Percentiles rank a stretch among this genome's conserved stretches.
phyloP scores from a whole-genome alignment of 768 basidiomycete genomes.

The Amanita muscaria region DNA sequence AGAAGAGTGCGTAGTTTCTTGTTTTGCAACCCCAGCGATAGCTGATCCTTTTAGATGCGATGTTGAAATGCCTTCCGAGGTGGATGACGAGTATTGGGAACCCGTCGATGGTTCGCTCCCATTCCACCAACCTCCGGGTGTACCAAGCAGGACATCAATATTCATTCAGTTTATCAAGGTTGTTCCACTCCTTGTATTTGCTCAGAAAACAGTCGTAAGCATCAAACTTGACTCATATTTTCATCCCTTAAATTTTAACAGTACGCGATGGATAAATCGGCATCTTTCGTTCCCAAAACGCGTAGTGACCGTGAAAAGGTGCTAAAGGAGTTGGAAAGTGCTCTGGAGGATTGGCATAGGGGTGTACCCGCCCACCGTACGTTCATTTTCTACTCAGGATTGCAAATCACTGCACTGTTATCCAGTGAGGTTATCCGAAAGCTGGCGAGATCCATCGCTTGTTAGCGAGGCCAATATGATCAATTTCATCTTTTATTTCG shows the following conservation, averaged over 20 bases:
- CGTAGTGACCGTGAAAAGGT: constrained; percentile 48
- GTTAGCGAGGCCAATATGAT: constrained; percentile 52
- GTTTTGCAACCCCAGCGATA: constrained; percentile 1
- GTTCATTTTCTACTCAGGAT: constrained; percentile 16
- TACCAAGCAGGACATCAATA: constrained; percentile 46
- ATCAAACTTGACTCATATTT: constrained; percentile 4
- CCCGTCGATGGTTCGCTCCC: constrained; percentile 34
- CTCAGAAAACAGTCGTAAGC: constrained; percentile 58
- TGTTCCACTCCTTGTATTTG: constrained; percentile 61
- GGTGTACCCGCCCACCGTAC: constrained; percentile 59
- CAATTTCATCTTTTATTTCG: constrained; percentile 49
- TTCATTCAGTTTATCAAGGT: constrained; percentile 63
- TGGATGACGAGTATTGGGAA: constrained; percentile 79
- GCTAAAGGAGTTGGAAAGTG: constrained; percentile 57
- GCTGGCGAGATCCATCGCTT: constrained; percentile 36
- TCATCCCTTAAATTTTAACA: constrained; percentile 16
- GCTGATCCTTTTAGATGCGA: constrained; percentile 53
- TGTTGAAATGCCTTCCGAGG: constrained; percentile 70
- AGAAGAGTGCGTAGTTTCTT: constrained; percentile 50
- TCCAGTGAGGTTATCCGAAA: constrained; percentile 52
- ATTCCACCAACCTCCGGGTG: constrained; percentile 60
- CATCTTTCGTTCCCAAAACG: constrained; percentile 42
- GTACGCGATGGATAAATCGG: constrained; percentile 67
- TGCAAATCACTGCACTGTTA: constrained; percentile 6
- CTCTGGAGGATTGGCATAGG: constrained; percentile 66